phyloP scores from a whole-genome alignment of 1,284 basidiomycete genomes.

The Sporisorium scitamineum region DNA sequence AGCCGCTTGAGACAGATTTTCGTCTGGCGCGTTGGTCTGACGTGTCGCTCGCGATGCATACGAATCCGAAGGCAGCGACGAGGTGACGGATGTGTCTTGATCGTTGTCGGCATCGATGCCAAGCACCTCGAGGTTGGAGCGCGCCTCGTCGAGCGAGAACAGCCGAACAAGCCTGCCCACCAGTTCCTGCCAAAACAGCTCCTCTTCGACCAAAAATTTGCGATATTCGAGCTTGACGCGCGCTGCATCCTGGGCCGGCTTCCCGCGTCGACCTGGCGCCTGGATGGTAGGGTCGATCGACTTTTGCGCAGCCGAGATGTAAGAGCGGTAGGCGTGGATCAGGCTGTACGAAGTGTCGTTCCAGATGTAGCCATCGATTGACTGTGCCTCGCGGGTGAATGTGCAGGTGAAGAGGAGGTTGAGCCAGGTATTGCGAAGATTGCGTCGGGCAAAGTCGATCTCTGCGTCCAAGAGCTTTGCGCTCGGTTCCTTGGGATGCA shows the following conservation, averaged over 20 bases:
- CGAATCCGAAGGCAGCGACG: slow-evolving; percentile 37
- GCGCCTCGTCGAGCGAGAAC: slow-evolving; percentile 59
- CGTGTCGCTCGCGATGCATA: slow-evolving; percentile 34
- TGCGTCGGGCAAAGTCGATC: slow-evolving; percentile 57
- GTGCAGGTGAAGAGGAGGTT: slow-evolving; percentile 63
- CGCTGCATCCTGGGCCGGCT: slow-evolving; percentile 40
- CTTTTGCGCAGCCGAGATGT: slow-evolving; percentile 56
- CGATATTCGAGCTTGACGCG: slow-evolving; percentile 51
- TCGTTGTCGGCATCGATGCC: slow-evolving; percentile 55
- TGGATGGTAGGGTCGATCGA: slow-evolving; percentile 24
- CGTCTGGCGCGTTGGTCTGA: slow-evolving; percentile 43
- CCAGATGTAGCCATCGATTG: slow-evolving; percentile 60
- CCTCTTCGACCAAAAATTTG: slow-evolving; percentile 59
- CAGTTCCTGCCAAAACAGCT: slow-evolving; percentile 61
- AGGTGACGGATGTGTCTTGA: slow-evolving; percentile 33
- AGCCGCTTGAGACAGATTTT: slow-evolving; percentile 43
- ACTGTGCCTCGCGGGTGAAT: slow-evolving; percentile 55
- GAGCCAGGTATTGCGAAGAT: slow-evolving; percentile 63
- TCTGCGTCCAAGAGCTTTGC: slow-evolving; percentile 46
- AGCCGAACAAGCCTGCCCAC: slow-evolving; percentile 56
- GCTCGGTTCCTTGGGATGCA: slow-evolving; percentile 33
- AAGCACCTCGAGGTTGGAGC: slow-evolving; percentile 44
- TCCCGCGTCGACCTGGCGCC: slow-evolving; percentile 31
- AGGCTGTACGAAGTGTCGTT: slow-evolving; percentile 63
- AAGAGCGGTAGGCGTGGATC: slow-evolving; percentile 54